Percentiles rank a stretch among this genome's conserved stretches.
Evolutionary conservation across 2,329 filamentous ascomycete species (phyloP).

Genomic region (Calonectria pteridis): DNA sequence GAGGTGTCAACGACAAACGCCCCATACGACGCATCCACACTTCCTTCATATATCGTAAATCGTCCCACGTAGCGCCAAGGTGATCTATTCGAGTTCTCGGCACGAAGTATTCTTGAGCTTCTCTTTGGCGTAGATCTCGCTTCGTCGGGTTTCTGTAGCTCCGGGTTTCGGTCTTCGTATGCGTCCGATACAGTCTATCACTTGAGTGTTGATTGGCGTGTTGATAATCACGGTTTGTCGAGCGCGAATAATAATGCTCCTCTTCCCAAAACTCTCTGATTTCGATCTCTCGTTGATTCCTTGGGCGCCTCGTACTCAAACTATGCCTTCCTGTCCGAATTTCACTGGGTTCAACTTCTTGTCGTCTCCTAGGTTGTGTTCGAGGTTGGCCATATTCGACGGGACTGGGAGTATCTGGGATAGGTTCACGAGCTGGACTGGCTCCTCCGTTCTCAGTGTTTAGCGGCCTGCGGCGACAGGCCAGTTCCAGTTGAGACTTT

Average conservation of each 20-base stretch:
- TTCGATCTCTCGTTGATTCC: background rate
- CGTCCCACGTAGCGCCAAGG: background rate
- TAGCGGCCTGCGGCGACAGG: background rate
- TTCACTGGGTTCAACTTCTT: background rate
- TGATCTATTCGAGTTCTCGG: background rate
- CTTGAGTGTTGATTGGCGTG: background rate
- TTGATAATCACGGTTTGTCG: background rate
- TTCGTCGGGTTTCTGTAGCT: background rate
- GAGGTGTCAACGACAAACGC: background rate
- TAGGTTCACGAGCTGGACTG: background rate
- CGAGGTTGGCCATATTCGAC: too few species aligned
- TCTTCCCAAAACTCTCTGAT: background rate
- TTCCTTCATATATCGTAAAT: background rate
- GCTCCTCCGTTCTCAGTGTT: background rate
- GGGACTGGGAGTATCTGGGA: background rate
- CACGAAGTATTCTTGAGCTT: background rate
- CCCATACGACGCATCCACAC: background rate
- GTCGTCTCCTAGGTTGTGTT: too few species aligned
- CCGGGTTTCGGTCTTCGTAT: background rate
- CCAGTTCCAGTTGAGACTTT: background rate
- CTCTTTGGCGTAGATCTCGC: background rate
- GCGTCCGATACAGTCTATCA: background rate
- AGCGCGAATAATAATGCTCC: background rate
- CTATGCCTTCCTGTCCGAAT: background rate
- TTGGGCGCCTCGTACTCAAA: background rate